Percentiles rank a stretch among this genome's conserved stretches.
phyloP scores from a whole-genome alignment of 371 early-diverging fungal species.

The Apophysomyces variabilis region DNA sequence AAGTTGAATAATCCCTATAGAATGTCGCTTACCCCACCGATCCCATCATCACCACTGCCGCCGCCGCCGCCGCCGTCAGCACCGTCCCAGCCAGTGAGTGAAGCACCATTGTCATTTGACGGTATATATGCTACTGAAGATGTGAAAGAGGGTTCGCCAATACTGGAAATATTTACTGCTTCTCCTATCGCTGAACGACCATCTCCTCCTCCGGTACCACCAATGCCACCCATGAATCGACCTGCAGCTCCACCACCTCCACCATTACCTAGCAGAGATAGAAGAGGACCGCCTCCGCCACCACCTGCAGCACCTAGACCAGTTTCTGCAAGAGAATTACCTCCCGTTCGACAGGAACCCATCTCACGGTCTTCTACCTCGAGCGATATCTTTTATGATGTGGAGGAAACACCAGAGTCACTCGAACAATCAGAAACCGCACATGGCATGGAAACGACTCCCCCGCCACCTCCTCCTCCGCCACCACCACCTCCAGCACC shows the following conservation, averaged over 20 bases:
- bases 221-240: constrained; percentile 23
- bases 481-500: constrained; percentile 22
- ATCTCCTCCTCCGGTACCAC: constrained; percentile 19
- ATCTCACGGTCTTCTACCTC: neutral
- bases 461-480: constrained; percentile 23
- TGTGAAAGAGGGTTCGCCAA: neutral
- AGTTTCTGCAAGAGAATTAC: neutral
- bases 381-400: constrained; percentile 4
- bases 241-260: constrained; percentile 37
- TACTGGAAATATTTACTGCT: neutral
- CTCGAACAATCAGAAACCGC: neutral
- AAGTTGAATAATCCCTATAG: constrained; percentile 7
- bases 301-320: constrained; percentile 30
- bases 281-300: constrained; percentile 40
- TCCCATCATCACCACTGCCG: neutral
- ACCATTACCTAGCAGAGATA: constrained; percentile 34
- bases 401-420: constrained; percentile 11
- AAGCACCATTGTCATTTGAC: neutral
- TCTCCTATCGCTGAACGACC: neutral
- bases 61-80: neutral
- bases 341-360: constrained; percentile 18
- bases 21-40: neutral
- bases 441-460: constrained; percentile 17
- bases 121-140: neutral
- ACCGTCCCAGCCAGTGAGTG: neutral